Evolutionary conservation across 2,329 filamentous ascomycete genomes (phyloP).

Genomic region (Penicillium sp.): DNA sequence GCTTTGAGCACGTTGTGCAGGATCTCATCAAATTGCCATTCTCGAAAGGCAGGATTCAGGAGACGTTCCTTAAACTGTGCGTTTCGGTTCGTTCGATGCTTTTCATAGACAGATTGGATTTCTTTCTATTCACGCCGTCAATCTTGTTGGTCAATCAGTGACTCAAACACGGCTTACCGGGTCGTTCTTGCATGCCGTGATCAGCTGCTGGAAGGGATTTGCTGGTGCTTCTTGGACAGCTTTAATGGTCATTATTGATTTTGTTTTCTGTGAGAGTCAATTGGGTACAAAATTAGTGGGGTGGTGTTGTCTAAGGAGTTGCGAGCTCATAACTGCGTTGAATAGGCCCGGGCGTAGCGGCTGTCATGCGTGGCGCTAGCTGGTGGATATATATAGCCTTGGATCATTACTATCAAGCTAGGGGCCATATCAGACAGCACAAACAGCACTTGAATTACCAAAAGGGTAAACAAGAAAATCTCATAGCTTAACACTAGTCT

Average conservation of each 20-base stretch:
- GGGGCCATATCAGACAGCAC: not conserved
- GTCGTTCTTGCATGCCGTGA: slow-evolving; percentile 64
- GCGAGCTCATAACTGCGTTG: not conserved
- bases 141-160: not conserved
- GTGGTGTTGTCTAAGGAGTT: not conserved
- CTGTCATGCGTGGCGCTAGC: not conserved
- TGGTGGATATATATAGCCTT: slow-evolving; percentile 3
- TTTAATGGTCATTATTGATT: slow-evolving; percentile 8
- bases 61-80: slow-evolving; percentile 72
- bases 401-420: not conserved
- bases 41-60: slow-evolving; percentile 64
- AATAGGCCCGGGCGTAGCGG: not conserved
- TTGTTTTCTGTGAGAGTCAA: not conserved
- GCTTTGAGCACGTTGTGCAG: slow-evolving; percentile 67
- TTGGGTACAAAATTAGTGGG: too few relatives aligned
- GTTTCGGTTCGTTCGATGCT: slow-evolving; percentile 74
- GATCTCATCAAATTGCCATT: slow-evolving; percentile 73
- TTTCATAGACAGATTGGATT: slow-evolving; percentile 68
- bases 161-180: slow-evolving; percentile 52
- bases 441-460: not conserved
- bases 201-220: slow-evolving; percentile 75
- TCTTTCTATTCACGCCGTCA: slow-evolving; percentile 41
- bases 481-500: not conserved
- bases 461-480: not conserved
- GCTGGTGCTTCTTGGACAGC: not conserved